Base-by-base conservation (phyloP, 306 rosid genomes). In the Begonia loranthoides region DNA sequence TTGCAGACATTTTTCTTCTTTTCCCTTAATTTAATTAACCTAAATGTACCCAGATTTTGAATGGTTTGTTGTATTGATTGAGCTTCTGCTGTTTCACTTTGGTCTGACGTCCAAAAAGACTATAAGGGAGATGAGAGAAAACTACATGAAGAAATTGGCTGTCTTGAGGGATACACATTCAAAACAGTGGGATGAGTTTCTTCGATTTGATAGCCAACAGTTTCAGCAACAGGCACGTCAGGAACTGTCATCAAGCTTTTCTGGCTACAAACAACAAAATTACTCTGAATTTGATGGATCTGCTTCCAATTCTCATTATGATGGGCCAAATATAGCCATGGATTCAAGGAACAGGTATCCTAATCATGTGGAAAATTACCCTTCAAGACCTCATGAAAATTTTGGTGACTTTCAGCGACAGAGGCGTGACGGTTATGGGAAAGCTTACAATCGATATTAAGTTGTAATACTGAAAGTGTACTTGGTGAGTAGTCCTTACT, bases 171-270 rank as follows among this genome's bases (percentile, higher is more conserved):
- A 60, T 5, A 61, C 68, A 17, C 99, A 83, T 56, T 57, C 92
- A 43, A 83, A 80, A 67, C 87, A 78, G 57, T 86, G 96, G 96
- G 94, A 83, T 13, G 86, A 83, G 36, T 86, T 92, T 76, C 85
- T 83, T 65, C 79, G 74, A 73, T 65, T 78, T 80, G 94, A 83
- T 65, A 66, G 73, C 41, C 92, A 76, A 72, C 86, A 82, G 71
- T 80, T 61, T 51, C 92, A 83, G 71, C 95, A 72, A 65, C 94
- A 79, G 71, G 58, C 81, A 56, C 70, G 66, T 56, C 94, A 76
- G 66, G 94, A 73, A 66, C 58, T 78, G 60, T 48, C 95, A 9
- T 71, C 87, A 51, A 73, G 84, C 60, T 86, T 66, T 65, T 74
- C 82, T 58, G 84, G 82, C 56, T 82, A 74, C 75, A 92, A 80